Evolutionary conservation across 148 eudicot genomes (phyloP), one percentile per base, ranked within the genome.

Genomic region (Pouteria glomerata): DNA sequence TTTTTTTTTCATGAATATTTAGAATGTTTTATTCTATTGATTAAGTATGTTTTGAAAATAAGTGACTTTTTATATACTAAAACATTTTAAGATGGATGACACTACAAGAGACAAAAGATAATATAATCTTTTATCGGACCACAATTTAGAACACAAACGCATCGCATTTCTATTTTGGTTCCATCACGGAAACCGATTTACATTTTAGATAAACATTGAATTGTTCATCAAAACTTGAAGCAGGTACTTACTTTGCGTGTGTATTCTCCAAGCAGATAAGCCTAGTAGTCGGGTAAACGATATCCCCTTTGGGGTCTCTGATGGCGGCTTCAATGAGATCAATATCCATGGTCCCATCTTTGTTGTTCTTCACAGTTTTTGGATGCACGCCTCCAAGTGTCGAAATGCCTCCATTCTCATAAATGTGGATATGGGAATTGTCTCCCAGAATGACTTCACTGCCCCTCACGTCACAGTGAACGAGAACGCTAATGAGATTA

Each of bases 381-480:
- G 99, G 99, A 80, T 92, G 99, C 51, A 95, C 96, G 15, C 99
- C 96, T 21, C 99, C 99, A 57, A 95, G 64, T 4, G 96, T 88
- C 1, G 99, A 88, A 80, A 95, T 95, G 67, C 99, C 99, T 72
- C 99, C 99, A 76, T 95, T 95, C 79, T 95, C 99, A 42, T 84
- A 90, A 24, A 95, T 83, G 30, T 88, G 94, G 56, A 95, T 95
- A 72, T 95, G 99, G 42, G 87, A 89, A 69, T 76, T 79, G 65
- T 95, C 88, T 12, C 99, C 99, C 55, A 95, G 86, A 50, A 95
- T 92, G 62, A 90, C 94, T 81, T 95, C 97, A 76, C 99, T 95
- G 1, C 99, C 97, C 82, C 97, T 84, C 29, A 83, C 72, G 21
- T 92, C 86, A 74, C 99, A 95, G 63, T 95, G 99, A 51, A 86